A percentile compares a stretch with the other conserved stretches of the same genome.
phyloP scores from a whole-genome alignment of 331 rosid genomes.

The Phaseolus coccineus region DNA sequence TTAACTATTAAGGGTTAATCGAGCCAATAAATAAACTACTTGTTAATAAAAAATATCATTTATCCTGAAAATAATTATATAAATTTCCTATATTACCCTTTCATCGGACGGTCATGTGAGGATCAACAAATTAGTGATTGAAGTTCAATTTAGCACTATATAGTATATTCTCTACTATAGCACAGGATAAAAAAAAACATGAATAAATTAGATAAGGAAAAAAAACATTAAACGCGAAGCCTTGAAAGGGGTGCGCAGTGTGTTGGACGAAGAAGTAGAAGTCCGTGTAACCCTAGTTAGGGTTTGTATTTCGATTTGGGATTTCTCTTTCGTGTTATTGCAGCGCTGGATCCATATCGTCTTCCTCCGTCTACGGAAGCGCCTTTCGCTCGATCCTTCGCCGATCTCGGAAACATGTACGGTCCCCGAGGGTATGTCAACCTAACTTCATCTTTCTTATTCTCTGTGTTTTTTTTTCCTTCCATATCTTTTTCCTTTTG shows the following conservation, averaged over 20 bases:
- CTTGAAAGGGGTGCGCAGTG: constrained; percentile 3
- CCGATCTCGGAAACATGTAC: constrained; percentile 47
- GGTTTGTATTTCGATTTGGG: constrained; percentile 26
- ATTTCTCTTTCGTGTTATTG: constrained; percentile 9
- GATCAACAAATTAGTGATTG: not conserved
- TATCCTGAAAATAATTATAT: no score
- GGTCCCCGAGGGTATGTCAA: constrained; percentile 51
- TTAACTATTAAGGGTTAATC: no score
- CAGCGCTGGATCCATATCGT: constrained; percentile 55
- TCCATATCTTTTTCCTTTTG: not conserved
- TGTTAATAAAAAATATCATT: no score
- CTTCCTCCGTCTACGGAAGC: constrained; percentile 47
- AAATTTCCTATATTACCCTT: not conserved
- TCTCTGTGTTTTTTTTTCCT: not conserved
- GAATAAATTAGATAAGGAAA: not conserved
- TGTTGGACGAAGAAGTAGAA: constrained; percentile 6
- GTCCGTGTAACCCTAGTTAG: constrained; percentile 43
- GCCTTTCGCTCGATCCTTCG: constrained; percentile 44
- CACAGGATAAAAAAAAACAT: not conserved
- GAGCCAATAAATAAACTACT: no score
- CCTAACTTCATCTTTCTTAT: not conserved
- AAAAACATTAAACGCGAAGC: not conserved
- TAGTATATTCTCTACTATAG: not conserved
- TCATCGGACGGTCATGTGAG: not conserved
- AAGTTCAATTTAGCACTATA: not conserved